These are phyloP conservation scores for Arthroderma uncinatum DNA, from an alignment of 2,329 filamentous ascomycete genomes.

Conservation along the genomic window DNA sequence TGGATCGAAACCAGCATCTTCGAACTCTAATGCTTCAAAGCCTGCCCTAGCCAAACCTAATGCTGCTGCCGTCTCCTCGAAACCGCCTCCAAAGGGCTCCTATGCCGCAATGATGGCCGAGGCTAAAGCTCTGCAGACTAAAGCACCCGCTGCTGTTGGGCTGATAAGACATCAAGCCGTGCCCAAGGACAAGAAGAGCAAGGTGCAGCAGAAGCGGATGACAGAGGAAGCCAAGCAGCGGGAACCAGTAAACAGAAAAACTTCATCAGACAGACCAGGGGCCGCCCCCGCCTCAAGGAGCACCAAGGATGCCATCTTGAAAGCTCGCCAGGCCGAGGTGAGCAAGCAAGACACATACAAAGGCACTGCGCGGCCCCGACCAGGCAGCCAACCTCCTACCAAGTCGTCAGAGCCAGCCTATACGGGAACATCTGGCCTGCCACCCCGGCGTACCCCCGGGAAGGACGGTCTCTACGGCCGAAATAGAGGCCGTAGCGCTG, in stretches of 20 bases:
- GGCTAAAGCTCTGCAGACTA: constrained; percentile 45
- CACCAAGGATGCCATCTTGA: constrained; percentile 21
- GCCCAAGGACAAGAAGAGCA: constrained; percentile 46
- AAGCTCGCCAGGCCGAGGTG: constrained; percentile 14
- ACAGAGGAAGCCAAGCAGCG: constrained; percentile 32
- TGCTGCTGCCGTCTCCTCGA: constrained; percentile 21
- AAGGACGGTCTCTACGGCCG: constrained; percentile 20
- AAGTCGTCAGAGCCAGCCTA: constrained; percentile 24
- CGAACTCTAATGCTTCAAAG: constrained; percentile 13
- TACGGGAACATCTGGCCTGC: constrained; percentile 33
- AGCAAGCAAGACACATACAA: constrained; percentile 27
- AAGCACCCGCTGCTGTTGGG: constrained; percentile 37
- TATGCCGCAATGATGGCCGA: constrained; percentile 50
- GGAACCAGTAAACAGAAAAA: constrained; percentile 13
- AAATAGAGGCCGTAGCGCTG: constrained; percentile 16
- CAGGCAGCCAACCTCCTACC: constrained; percentile 11
- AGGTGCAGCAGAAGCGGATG: constrained; percentile 42
- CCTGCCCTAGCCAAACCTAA: constrained; percentile 14
- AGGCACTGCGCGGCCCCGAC: constrained; percentile 24
- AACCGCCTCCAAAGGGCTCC: constrained; percentile 45
- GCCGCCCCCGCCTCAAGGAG: constrained; percentile 9
- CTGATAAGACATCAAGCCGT: constrained; percentile 46
- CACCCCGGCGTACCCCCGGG: constrained; percentile 19
- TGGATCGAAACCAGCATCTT: constrained; percentile 15
- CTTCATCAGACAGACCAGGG: constrained; percentile 20